Evolutionary conservation across 768 basidiomycete genomes (phyloP).

Genomic region (Termitomyces sp.): DNA sequence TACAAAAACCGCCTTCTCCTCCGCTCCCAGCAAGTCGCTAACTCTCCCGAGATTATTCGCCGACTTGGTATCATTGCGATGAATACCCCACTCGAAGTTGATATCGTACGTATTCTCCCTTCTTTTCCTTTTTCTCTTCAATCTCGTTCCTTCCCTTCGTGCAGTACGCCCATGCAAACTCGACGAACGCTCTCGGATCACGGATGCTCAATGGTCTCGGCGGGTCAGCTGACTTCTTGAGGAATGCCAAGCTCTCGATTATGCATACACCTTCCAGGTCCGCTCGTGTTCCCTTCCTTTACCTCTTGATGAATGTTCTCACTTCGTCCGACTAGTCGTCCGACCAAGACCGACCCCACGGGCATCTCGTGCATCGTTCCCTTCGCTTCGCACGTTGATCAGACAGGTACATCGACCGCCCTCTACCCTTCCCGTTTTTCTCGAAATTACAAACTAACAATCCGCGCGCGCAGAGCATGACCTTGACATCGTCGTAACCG

Average conservation of each 20-base stretch:
- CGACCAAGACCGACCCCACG: conserved; percentile 41
- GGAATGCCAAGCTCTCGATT: conserved; percentile 44
- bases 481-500: conserved; percentile 40
- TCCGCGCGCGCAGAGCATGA: conserved; percentile 31
- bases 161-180: conserved; percentile 45
- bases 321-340: conserved; percentile 22
- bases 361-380: conserved; percentile 46
- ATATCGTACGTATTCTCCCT: conserved; percentile 29
- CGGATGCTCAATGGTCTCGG: conserved; percentile 46
- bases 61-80: conserved; percentile 44
- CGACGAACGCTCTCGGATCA: conserved; percentile 43
- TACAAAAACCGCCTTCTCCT: conserved; percentile 43
- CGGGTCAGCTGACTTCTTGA: conserved; percentile 42
- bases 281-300: neutral
- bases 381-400: conserved; percentile 41
- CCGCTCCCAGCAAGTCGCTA: conserved; percentile 45
- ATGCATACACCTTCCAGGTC: conserved; percentile 44
- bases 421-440: neutral
- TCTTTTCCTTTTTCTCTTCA: neutral
- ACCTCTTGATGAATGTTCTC: neutral
- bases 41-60: conserved; percentile 43
- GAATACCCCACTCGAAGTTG: conserved; percentile 46
- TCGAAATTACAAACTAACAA: neutral
- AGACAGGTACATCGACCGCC: conserved; percentile 30
- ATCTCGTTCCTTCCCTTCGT: neutral